These are phyloP conservation scores for Carex scoparia DNA, from an alignment of 176 grass and related monocot species.

Conservation along the genomic window DNA sequence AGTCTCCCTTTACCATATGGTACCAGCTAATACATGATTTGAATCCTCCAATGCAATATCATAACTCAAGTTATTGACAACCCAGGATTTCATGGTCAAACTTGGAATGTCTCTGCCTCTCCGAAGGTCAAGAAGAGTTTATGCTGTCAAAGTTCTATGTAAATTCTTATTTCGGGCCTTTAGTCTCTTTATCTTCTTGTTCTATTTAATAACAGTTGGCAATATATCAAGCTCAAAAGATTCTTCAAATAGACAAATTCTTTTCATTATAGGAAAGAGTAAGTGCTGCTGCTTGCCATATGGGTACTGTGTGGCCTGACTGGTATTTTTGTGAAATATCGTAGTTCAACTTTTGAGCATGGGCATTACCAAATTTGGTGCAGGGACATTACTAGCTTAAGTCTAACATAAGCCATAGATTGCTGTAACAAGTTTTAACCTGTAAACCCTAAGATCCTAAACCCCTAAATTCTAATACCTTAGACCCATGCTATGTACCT, in stretches of 20 bases:
- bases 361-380: background rate
- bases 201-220: background rate
- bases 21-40: background rate
- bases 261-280: background rate
- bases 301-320: background rate
- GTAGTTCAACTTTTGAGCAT: background rate
- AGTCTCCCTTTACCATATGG: background rate
- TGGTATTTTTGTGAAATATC: background rate
- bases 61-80: constrained; percentile 2
- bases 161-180: background rate
- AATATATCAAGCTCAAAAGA: background rate
- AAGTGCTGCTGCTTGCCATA: background rate
- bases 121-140: background rate
- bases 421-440: background rate
- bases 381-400: background rate
- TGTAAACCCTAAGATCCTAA: background rate
- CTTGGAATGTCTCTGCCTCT: background rate
- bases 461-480: background rate
- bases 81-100: constrained; percentile 4
- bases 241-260: background rate
- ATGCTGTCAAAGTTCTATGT: background rate
- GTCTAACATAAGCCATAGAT: background rate
- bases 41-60: background rate
- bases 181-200: background rate
- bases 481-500: background rate